These are phyloP conservation scores for Phialophora chinensis DNA, from an alignment of 2,329 filamentous ascomycete species.

Conservation along the genomic window DNA sequence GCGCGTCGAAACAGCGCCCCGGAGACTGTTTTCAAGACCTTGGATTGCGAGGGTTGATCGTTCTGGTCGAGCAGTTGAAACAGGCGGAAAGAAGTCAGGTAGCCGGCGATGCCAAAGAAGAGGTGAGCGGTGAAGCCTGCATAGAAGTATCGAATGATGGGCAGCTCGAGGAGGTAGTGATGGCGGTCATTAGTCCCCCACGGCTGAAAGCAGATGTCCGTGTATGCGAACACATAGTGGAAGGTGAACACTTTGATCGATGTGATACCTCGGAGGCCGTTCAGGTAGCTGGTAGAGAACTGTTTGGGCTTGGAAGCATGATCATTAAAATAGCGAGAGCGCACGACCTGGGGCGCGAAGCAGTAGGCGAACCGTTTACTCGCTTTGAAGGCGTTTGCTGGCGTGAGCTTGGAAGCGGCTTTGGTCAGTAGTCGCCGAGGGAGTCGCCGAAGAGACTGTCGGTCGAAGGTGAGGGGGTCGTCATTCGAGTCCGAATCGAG, in stretches of 20 bases:
- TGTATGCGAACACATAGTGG: constrained; percentile 50
- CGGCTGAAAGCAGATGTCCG: constrained; percentile 50
- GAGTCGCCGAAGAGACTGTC: constrained; percentile 21
- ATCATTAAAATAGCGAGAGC: constrained; percentile 36
- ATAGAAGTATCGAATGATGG: constrained; percentile 52
- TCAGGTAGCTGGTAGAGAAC: constrained; percentile 39
- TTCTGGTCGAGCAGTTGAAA: constrained; percentile 51
- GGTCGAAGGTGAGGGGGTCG: not conserved
- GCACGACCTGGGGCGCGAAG: constrained; percentile 34
- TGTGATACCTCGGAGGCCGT: constrained; percentile 53
- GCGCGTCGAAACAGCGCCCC: constrained; percentile 53
- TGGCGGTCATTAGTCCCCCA: constrained; percentile 45
- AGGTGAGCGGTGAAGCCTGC: constrained; percentile 50
- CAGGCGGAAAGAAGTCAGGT: constrained; percentile 48
- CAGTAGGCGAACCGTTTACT: constrained; percentile 37
- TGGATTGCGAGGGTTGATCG: constrained; percentile 47
- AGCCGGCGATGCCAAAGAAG: constrained; percentile 58
- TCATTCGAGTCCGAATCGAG: constrained; percentile 14
- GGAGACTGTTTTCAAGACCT: constrained; percentile 49
- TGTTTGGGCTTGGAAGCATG: constrained; percentile 32
- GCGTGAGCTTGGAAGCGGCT: constrained; percentile 25
- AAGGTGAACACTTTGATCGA: constrained; percentile 55
- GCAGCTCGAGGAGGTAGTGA: constrained; percentile 45
- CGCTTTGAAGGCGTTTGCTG: constrained; percentile 30
- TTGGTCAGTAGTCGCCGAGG: constrained; percentile 26